Conservation (phyloP, 306 rosid genomes). For the Corylus americana region DNA sequence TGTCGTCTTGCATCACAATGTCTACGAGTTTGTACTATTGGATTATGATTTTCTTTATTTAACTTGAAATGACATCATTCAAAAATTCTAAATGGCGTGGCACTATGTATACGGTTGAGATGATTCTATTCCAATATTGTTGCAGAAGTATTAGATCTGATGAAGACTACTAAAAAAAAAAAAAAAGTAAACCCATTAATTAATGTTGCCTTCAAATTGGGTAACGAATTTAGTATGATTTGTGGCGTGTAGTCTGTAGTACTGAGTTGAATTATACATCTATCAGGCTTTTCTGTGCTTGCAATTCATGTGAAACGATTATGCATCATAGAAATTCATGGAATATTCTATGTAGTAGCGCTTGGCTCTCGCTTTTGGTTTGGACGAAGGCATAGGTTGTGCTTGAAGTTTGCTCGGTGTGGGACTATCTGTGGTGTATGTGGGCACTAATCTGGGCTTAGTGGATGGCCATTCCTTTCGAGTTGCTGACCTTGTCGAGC, state of each 20-base stretch:
- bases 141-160: slow-evolving; percentile 13
- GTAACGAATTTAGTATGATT: background rate
- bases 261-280: slow-evolving; percentile 5
- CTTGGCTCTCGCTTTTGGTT: background rate
- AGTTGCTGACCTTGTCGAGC: background rate
- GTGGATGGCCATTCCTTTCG: background rate
- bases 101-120: too few species aligned
- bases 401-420: slow-evolving; percentile 2
- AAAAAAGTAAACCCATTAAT: background rate
- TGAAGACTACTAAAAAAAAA: background rate
- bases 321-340: background rate
- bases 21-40: too few species aligned
- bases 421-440: slow-evolving; percentile 4
- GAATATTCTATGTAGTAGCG: background rate
- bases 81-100: too few species aligned
- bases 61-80: too few species aligned
- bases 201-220: slow-evolving; percentile 22
- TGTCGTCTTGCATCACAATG: too few species aligned
- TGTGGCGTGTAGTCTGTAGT: background rate
- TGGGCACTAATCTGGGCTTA: slow-evolving; percentile 9
- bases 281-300: background rate
- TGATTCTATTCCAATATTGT: too few species aligned
- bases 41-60: too few species aligned
- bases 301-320: slow-evolving; percentile 12
- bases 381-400: slow-evolving; percentile 18